Base-by-base conservation (phyloP, 73 alveolate genomes). In the Tetrahymena thermophila region DNA sequence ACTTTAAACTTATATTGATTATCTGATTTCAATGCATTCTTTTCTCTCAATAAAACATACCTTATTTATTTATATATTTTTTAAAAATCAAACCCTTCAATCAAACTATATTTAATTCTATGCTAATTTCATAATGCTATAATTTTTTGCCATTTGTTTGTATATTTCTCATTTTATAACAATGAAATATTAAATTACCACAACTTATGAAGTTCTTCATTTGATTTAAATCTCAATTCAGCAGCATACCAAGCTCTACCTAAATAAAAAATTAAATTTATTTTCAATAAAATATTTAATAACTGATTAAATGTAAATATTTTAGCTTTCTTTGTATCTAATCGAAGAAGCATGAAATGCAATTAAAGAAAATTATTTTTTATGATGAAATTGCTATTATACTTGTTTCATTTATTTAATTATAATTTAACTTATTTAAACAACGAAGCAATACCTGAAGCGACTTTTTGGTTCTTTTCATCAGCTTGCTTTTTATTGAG, bases 181-280 rank as follows among this genome's bases (percentile, higher is more conserved):
- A n/a, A n/a, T 71, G 23, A n/a, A 71, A 71, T 28, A 1, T 71
- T 71, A 19, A 43, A 14, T 34, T 85, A 95, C 99, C 99, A 97
- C 56, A 97, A 94, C 93, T 97, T 97, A 94, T 97, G 98, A 56
- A 97, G 93, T 84, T 97, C 99, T 93, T 96, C 97, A 85, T 96
- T 97, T 85, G 98, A 96, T 94, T 97, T 97, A 10, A 97, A 94
- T 94, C 99, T 93, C 55, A 97, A 96, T 93, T 97, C 99, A 23
- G 94, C 96, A 38, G 98, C 97, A 40, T 97, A 84, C 99, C 99
- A 97, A 11, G 99, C 71, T 84, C 99, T 93, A 94, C 99, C 99
- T 56, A 93, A 35, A 43, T 85, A 85, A 16, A n/a, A 85, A 28
- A 71, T 19, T 71, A 23, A 28, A 28, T 71, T 13, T 25, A 8